phyloP scores from a whole-genome alignment of 2,329 filamentous ascomycete genomes.

The Sclerotiophoma versabilis region DNA sequence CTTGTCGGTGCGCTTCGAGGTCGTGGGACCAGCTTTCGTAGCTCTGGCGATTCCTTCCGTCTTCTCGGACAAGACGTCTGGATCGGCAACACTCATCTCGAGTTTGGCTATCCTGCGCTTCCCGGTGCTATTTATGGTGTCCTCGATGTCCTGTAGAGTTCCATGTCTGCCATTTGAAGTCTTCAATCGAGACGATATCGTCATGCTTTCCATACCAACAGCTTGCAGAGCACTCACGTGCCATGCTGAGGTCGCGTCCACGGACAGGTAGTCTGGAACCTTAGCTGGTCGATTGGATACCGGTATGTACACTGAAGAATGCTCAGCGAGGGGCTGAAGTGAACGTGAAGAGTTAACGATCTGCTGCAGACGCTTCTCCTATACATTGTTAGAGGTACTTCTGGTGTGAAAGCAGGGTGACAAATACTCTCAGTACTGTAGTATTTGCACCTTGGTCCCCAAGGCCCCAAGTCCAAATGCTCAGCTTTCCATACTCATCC shows the following conservation, averaged over 20 bases:
- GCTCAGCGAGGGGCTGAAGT: conserved; percentile 70
- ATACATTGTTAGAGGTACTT: conserved; percentile 18
- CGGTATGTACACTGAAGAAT: conserved; percentile 80
- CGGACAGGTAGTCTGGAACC: conserved; percentile 63
- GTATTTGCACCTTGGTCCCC: conserved; percentile 62
- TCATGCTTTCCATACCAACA: conserved; percentile 78
- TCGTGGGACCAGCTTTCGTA: conserved; percentile 38
- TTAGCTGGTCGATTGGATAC: conserved; percentile 65
- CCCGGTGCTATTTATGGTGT: conserved; percentile 75
- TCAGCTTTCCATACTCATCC: conserved; percentile 90
- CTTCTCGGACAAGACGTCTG: conserved; percentile 40
- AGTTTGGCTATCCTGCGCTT: conserved; percentile 80
- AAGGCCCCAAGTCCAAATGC: conserved; percentile 85
- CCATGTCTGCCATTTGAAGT: conserved; percentile 50
- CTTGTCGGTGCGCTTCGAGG: conserved; percentile 27
- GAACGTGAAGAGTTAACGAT: conserved; percentile 78
- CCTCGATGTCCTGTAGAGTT: conserved; percentile 69
- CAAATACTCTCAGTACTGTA: conserved; percentile 52
- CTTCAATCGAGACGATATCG: conserved; percentile 75
- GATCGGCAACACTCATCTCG: conserved; percentile 66
- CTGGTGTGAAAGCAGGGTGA: neutral
- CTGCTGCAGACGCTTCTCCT: conserved; percentile 70
- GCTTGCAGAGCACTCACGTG: conserved; percentile 79
- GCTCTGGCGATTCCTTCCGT: conserved; percentile 24
- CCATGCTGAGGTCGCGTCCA: conserved; percentile 76